Percentiles rank a stretch among this genome's conserved stretches.
Evolutionary conservation across 768 basidiomycete species (phyloP).

Genomic region (Ephemerocybe angulata): DNA sequence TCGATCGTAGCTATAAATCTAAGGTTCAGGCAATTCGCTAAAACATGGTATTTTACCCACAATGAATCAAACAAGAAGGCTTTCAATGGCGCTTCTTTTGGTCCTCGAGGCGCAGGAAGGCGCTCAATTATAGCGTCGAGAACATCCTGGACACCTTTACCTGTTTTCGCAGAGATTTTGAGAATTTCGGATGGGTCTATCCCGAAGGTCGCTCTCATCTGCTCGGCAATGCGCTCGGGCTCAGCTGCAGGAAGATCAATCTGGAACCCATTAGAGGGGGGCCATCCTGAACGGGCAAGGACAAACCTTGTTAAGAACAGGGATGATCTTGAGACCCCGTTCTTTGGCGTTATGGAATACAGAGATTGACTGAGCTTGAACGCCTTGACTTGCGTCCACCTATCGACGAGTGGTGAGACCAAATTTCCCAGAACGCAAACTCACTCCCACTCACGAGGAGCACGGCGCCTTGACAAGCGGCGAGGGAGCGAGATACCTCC

Average conservation of each 20-base stretch:
- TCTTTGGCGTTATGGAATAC: slow-evolving; percentile 89
- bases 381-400: slow-evolving; percentile 96
- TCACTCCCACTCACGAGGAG: slow-evolving; percentile 37
- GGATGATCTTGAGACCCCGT: slow-evolving; percentile 76
- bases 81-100: slow-evolving; percentile 53
- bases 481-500: slow-evolving; percentile 90
- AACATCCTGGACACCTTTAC: slow-evolving; percentile 73
- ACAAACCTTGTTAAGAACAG: slow-evolving; percentile 86
- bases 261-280: slow-evolving; percentile 34
- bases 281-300: slow-evolving; percentile 5
- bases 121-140: slow-evolving; percentile 77
- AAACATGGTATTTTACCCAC: slow-evolving; percentile 40
- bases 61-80: slow-evolving; percentile 92
- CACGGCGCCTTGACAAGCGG: slow-evolving; percentile 89
- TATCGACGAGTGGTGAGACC: slow-evolving; percentile 28
- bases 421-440: slow-evolving; percentile 6
- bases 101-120: slow-evolving; percentile 75
- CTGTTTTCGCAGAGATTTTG: slow-evolving; percentile 89
- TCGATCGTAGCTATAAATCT: slow-evolving; percentile 71
- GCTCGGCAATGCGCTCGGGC: slow-evolving; percentile 72
- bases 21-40: slow-evolving; percentile 13
- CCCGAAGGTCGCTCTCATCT: slow-evolving; percentile 81
- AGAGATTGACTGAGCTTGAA: slow-evolving; percentile 96
- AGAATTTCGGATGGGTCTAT: slow-evolving; percentile 72
- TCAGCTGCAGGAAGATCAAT: slow-evolving; percentile 91